phyloP scores from a whole-genome alignment of 805 yeast species.

The Candida maesae region DNA sequence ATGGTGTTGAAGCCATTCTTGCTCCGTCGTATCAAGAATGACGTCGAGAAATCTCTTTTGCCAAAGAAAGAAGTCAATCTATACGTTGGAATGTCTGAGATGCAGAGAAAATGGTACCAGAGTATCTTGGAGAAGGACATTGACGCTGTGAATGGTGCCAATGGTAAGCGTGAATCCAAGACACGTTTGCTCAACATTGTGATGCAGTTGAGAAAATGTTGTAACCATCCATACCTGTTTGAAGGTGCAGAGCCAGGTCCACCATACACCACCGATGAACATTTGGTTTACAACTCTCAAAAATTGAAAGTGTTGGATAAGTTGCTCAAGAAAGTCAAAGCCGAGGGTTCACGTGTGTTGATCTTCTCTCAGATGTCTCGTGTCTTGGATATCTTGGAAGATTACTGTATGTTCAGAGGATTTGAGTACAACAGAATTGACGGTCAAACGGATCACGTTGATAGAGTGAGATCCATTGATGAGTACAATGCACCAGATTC shows the following conservation, averaged over 20 bases:
- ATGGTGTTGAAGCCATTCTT: slow-evolving; percentile 74
- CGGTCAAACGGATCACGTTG: slow-evolving; percentile 78
- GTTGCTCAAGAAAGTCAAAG: slow-evolving; percentile 53
- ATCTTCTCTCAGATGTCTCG: slow-evolving; percentile 84
- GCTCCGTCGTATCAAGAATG: slow-evolving; percentile 71
- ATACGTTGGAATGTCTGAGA: slow-evolving; percentile 70
- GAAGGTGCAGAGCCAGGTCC: slow-evolving; percentile 93
- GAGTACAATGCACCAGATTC: slow-evolving; percentile 75
- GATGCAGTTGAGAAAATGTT: slow-evolving; percentile 81
- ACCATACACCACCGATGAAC: slow-evolving; percentile 83
- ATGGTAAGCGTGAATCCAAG: slow-evolving; percentile 69
- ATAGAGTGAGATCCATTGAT: slow-evolving; percentile 71
- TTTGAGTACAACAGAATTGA: slow-evolving; percentile 76
- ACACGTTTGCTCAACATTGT: slow-evolving; percentile 75
- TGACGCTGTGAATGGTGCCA: slow-evolving; percentile 82
- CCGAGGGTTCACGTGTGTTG: slow-evolving; percentile 72
- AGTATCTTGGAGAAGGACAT: slow-evolving; percentile 73
- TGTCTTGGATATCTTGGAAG: slow-evolving; percentile 75
- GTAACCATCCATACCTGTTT: slow-evolving; percentile 80
- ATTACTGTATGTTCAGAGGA: slow-evolving; percentile 67
- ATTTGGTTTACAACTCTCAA: slow-evolving; percentile 67
- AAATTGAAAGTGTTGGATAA: slow-evolving; percentile 71
- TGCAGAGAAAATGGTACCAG: slow-evolving; percentile 78
- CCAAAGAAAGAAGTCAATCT: slow-evolving; percentile 75
- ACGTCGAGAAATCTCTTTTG: slow-evolving; percentile 73